phyloP scores from a whole-genome alignment of 805 yeast species.

The Kluyveromyces dobzhanskii region DNA sequence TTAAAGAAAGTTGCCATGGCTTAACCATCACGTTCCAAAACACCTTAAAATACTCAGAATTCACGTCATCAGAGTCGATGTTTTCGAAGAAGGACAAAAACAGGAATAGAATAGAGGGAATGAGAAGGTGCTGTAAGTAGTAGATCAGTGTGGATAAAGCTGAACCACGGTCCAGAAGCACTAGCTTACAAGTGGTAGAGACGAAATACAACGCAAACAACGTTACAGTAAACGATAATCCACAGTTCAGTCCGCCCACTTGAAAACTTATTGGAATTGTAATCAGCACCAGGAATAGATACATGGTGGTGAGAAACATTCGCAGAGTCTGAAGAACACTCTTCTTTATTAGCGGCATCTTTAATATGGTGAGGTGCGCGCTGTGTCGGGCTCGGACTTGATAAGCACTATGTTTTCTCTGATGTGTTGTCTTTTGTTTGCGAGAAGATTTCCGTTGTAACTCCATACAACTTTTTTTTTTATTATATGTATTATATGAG shows the following conservation, averaged over 20 bases:
- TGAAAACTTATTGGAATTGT: slow-evolving; percentile 92
- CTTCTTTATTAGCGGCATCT: slow-evolving; percentile 9
- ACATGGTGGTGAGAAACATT: slow-evolving; percentile 44
- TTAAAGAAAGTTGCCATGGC: slow-evolving; percentile 65
- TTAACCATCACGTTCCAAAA: slow-evolving; percentile 26
- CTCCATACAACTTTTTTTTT: too few species aligned
- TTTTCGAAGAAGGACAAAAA: slow-evolving; percentile 48
- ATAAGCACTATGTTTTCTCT: too few species aligned
- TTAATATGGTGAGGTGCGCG: too few species aligned
- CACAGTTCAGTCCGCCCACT: slow-evolving; percentile 86
- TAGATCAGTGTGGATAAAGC: slow-evolving; percentile 40
- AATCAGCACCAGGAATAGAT: slow-evolving; percentile 59
- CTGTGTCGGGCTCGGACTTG: too few species aligned
- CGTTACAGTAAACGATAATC: slow-evolving; percentile 73
- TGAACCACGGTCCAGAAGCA: slow-evolving; percentile 26
- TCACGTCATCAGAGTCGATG: slow-evolving; percentile 17
- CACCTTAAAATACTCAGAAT: slow-evolving; percentile 1
- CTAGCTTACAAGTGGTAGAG: slow-evolving; percentile 62
- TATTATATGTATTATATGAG: too few species aligned
- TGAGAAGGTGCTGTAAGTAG: slow-evolving; percentile 71
- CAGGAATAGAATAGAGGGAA: slow-evolving; percentile 73
- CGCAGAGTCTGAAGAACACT: slow-evolving; percentile 21
- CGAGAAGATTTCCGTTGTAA: too few species aligned
- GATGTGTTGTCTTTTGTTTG: too few species aligned
- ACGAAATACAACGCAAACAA: slow-evolving; percentile 61